phyloP scores from a whole-genome alignment of 1,284 basidiomycete genomes.

The Afroboletus lepidellus region DNA sequence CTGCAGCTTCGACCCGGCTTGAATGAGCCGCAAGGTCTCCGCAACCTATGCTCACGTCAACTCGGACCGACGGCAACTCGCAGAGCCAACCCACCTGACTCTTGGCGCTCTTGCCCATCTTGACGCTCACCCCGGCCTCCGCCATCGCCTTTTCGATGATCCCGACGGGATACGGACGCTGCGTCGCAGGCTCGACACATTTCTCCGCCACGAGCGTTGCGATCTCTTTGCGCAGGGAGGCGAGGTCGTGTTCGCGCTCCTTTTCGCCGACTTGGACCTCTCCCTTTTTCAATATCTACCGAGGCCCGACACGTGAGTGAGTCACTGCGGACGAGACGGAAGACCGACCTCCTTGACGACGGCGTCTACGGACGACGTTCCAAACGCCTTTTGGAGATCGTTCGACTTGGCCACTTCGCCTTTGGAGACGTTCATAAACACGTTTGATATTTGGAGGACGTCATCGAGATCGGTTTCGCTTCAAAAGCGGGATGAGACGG shows the following conservation, averaged over 20 bases:
- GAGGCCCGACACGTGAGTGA: not conserved
- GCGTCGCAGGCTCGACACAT: slow-evolving; percentile 90
- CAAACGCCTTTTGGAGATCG: slow-evolving; percentile 92
- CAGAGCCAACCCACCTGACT: slow-evolving; percentile 60
- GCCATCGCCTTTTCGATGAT: slow-evolving; percentile 99
- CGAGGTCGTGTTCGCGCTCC: slow-evolving; percentile 88
- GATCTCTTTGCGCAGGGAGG: slow-evolving; percentile 86
- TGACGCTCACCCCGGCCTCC: slow-evolving; percentile 91
- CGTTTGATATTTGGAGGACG: slow-evolving; percentile 94
- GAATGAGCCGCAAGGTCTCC: slow-evolving; percentile 86
- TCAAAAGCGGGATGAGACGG: slow-evolving; percentile 9
- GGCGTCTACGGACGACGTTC: slow-evolving; percentile 68
- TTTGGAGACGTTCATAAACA: slow-evolving; percentile 96
- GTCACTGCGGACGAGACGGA: not conserved
- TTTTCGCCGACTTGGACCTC: slow-evolving; percentile 98
- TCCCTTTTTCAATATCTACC: slow-evolving; percentile 92
- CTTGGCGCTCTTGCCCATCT: slow-evolving; percentile 88
- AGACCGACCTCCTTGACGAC: slow-evolving; percentile 79
- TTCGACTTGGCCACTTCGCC: slow-evolving; percentile 88
- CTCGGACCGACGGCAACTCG: not conserved
- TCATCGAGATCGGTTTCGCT: slow-evolving; percentile 94
- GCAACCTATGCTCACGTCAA: slow-evolving; percentile 61
- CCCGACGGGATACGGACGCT: slow-evolving; percentile 88
- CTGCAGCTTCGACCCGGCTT: slow-evolving; percentile 78
- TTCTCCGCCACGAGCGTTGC: slow-evolving; percentile 93